These are phyloP conservation scores for Dactylorhiza incarnata DNA, from an alignment of 106 monocot species.

Conservation along the genomic window DNA sequence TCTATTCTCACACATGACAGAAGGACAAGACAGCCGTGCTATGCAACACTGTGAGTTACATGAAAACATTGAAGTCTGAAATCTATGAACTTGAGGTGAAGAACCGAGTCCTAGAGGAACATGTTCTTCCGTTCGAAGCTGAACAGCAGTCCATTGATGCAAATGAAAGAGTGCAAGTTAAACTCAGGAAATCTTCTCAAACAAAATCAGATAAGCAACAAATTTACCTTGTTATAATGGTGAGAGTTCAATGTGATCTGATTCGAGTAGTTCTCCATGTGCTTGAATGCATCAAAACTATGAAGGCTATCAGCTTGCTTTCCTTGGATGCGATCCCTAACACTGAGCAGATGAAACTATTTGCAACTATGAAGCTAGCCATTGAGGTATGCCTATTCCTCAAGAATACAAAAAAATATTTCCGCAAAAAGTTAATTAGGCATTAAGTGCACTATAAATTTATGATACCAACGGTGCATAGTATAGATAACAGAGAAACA, in stretches of 20 bases:
- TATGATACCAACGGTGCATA: too few relatives aligned
- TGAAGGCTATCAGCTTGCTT: conserved; percentile 23
- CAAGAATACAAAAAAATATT: too few relatives aligned
- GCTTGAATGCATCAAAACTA: conserved; percentile 47
- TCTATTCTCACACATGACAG: conserved; percentile 16
- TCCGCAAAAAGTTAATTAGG: too few relatives aligned
- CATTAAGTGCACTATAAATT: too few relatives aligned
- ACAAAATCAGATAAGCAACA: conserved; percentile 14
- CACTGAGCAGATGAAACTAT: conserved; percentile 7
- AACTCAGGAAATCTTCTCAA: conserved; percentile 20
- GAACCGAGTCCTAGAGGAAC: conserved; percentile 43
- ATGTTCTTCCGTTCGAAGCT: conserved; percentile 1
- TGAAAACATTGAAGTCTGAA: conserved; percentile 39
- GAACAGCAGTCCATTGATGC: conserved; percentile 2
- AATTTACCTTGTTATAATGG: conserved; percentile 35
- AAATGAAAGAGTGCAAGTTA: conserved; percentile 29
- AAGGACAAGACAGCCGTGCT: conserved; percentile 88
- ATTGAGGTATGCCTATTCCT: conserved; percentile 12
- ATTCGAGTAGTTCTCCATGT: conserved; percentile 40
- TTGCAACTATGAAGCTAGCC: conserved; percentile 21
- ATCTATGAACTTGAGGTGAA: conserved; percentile 55
- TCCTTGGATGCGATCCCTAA: conserved; percentile 39
- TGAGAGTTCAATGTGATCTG: conserved; percentile 43
- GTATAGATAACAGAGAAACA: too few relatives aligned
- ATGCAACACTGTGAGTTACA: conserved; percentile 32